phyloP scores from a whole-genome alignment of 2,329 filamentous ascomycete species.

The Aspergillus pseudoterreus region DNA sequence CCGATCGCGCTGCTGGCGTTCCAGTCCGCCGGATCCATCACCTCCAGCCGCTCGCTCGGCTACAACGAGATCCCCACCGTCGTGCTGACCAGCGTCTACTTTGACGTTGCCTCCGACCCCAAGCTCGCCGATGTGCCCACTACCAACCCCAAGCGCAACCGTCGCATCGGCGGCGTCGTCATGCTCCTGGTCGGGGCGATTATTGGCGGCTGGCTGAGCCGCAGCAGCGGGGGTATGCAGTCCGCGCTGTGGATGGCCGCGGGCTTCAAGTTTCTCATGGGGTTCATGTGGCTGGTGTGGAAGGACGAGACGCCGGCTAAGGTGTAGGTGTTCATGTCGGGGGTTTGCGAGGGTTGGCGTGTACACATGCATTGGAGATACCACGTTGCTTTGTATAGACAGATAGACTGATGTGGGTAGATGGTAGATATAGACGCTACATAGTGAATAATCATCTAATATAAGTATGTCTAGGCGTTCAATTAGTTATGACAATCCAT shows the following conservation, averaged over 20 bases:
- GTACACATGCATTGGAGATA: too few species aligned
- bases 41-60: conserved; percentile 38
- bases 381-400: too few species aligned
- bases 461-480: not conserved
- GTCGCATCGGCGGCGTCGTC: conserved; percentile 36
- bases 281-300: conserved; percentile 39
- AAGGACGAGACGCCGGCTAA: conserved; percentile 13
- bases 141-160: conserved; percentile 37
- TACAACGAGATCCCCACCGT: conserved; percentile 46
- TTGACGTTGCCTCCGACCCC: conserved; percentile 43
- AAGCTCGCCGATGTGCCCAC: conserved; percentile 30
- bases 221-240: conserved; percentile 40
- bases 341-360: too few species aligned
- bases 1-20: conserved; percentile 43
- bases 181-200: conserved; percentile 39
- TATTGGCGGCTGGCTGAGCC: conserved; percentile 41
- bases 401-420: too few species aligned
- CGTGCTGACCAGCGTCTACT: conserved; percentile 45
- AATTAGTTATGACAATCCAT: too few species aligned
- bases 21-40: conserved; percentile 43
- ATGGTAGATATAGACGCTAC: not conserved
- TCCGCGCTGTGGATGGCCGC: conserved; percentile 43
- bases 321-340: not conserved
- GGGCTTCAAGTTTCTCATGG: conserved; percentile 37
- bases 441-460: not conserved